Base-by-base conservation (phyloP, 805 yeast species). In the Candida piceae region DNA sequence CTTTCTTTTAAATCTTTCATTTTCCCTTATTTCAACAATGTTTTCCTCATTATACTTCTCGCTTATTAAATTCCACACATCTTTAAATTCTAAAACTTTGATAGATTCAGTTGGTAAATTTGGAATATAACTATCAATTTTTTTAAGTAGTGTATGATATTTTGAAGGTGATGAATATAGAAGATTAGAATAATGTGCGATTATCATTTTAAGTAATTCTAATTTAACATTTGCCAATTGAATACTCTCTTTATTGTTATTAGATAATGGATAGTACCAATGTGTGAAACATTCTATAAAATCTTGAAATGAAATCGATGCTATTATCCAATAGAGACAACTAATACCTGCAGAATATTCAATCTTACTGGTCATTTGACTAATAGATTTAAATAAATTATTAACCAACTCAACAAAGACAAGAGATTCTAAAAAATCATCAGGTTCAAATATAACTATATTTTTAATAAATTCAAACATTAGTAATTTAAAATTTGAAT, bases 381-480 rank as follows among this genome's bases (percentile, higher is more conserved):
- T 46, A 16, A 44, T 35, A 3, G 45, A 38, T 6, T 26, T 31
- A 27, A 49, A 40, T 4, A 46, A 13, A 16, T 41, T 29, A 15
- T 30, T 37, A 16, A 48, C 46, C 7, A 49, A 33, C 12, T 29
- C 22, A 10, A 39, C 31, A 29, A 40, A 45, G 7, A 29, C 32
- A 4, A 35, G 39, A 21, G 39, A 23, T 15, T 38, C 38, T 7
- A 49, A 24, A 12, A 29, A 20, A 30, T 46, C 35, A 27, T 49
- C 54, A 8, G 42, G 34, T 25, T 48, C 48, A 20, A 45, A 46
- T n/a, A 46, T 42, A 17, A 49, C 38, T 16, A 48, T 26, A 29
- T 48, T 49, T 36, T 34, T 45, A 15, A 43, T 39, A 10, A 49
- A 42, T 3, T 40, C 41, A 21, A 34, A 42, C 36, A 49, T 31